Base-by-base conservation (phyloP, 2,329 filamentous ascomycete species). In the Coniochaeta pulveracea region DNA sequence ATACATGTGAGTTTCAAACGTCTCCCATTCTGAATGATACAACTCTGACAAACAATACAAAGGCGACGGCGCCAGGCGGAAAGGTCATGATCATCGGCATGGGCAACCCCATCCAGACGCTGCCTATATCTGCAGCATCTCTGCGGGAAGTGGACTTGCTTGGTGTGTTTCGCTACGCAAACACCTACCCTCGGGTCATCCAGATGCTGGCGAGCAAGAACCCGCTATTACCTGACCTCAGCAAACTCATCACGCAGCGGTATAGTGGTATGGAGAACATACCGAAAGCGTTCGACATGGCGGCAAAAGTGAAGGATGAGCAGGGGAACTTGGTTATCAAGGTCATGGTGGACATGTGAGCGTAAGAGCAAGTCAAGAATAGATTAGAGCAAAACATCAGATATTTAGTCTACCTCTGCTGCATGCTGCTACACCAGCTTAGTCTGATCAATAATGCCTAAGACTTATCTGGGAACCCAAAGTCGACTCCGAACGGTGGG, bases 151-250 rank as follows among this genome's bases (percentile, higher is more conserved):
- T 84, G 35, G 78, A 83, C 47, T 66, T 84, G n/a, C 53, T 80
- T 14, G 77, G 78, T 17, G 74, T 80, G 25, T 83, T 82, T 56
- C 66, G 79, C 36, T 84, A 84, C 45, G 76, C 76, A n/a, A 78
- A 85, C 57, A 81, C 80, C 1, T 89, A 88, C 50, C 66, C 69
- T 7, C 50, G 55, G 19, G 68, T 63, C 35, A 69, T 74, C 37
- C 51, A 64, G 37, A 54, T 74, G 33, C 50, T 74, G 16, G 48
- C 69, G 48, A 50, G 68, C 52, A 54, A 50, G 18, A 60, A 65
- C 14, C 54, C 57, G 3, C 52, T 63, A 10, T 63, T 82, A 41
- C 80, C 79, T 0, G 72, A 80, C 41, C 64, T 88, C 38, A 63
- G 64, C 16, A 76, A 72, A 51, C 60, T 88, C 26, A 67, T 86